These are phyloP conservation scores for Phytophthora aleatoria DNA, from an alignment of 352 stramenopile genomes.

Conservation along the genomic window DNA sequence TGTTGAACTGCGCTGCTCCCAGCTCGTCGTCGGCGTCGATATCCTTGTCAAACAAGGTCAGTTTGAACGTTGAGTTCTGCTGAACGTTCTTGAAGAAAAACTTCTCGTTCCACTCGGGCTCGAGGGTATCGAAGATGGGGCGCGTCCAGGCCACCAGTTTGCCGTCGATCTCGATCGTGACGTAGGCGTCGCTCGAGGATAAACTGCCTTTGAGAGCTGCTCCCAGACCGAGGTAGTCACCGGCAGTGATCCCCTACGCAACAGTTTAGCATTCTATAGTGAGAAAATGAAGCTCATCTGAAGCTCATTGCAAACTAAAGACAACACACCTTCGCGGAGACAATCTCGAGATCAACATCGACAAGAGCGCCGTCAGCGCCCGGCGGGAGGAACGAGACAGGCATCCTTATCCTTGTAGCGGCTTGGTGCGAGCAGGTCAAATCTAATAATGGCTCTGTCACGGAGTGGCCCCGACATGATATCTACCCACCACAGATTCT, in stretches of 20 bases:
- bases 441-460: slow-evolving; percentile 5
- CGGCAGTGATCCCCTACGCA: slow-evolving; percentile 26
- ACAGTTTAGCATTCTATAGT: neutral
- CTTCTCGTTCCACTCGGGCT: slow-evolving; percentile 41
- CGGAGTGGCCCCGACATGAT: neutral
- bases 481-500: slow-evolving; percentile 10
- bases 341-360: slow-evolving; percentile 39
- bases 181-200: slow-evolving; percentile 41
- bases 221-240: slow-evolving; percentile 31
- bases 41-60: slow-evolving; percentile 39
- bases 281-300: too few relatives aligned
- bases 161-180: slow-evolving; percentile 32
- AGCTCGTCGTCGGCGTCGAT: slow-evolving; percentile 33
- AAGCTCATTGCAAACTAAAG: neutral
- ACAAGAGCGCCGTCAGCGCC: slow-evolving; percentile 16
- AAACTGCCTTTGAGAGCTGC: slow-evolving; percentile 24
- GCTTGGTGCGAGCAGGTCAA: neutral
- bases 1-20: slow-evolving; percentile 28
- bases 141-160: slow-evolving; percentile 33
- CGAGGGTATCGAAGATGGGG: slow-evolving; percentile 35
- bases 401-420: neutral
- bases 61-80: slow-evolving; percentile 30
- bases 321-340: slow-evolving; percentile 32
- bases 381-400: slow-evolving; percentile 7
- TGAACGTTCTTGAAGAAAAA: slow-evolving; percentile 40